Percentiles rank a stretch among this genome's conserved stretches.
Conservation (phyloP, 495 filamentous ascomycete species). For the Glarea lozoyensis region DNA sequence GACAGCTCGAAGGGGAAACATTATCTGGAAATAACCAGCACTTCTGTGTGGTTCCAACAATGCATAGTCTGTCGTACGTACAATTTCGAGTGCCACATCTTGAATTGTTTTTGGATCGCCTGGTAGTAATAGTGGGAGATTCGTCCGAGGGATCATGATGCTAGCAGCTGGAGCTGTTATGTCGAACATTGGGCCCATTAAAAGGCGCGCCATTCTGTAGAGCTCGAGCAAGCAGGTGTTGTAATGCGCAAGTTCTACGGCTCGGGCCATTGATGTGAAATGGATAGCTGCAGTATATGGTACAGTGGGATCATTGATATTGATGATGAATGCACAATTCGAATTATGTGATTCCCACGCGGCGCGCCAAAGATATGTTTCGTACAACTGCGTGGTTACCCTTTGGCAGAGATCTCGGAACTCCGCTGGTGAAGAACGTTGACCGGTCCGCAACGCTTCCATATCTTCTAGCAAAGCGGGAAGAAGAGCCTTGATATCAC, state of each 20-base stretch:
- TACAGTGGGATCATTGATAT: background rate
- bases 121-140: background rate
- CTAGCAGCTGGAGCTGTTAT: background rate
- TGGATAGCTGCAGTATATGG: background rate
- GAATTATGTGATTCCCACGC: background rate
- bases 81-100: background rate
- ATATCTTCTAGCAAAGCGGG: slow-evolving; percentile 1
- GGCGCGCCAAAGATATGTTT: background rate
- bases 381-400: background rate
- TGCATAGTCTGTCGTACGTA: background rate
- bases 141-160: background rate
- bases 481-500: background rate
- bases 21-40: background rate
- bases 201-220: background rate
- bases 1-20: background rate
- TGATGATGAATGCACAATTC: background rate
- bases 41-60: background rate
- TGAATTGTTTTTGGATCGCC: background rate
- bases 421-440: background rate
- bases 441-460: background rate
- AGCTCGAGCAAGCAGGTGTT: background rate
- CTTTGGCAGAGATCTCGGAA: slow-evolving; percentile 1
- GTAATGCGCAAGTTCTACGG: slow-evolving; percentile 1
- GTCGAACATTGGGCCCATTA: background rate
- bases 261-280: background rate